A percentile compares a stretch with the other conserved stretches of the same genome.
These are phyloP conservation scores for Alternaria viburni DNA, from an alignment of 2,329 filamentous ascomycete genomes.

Conservation along the genomic window DNA sequence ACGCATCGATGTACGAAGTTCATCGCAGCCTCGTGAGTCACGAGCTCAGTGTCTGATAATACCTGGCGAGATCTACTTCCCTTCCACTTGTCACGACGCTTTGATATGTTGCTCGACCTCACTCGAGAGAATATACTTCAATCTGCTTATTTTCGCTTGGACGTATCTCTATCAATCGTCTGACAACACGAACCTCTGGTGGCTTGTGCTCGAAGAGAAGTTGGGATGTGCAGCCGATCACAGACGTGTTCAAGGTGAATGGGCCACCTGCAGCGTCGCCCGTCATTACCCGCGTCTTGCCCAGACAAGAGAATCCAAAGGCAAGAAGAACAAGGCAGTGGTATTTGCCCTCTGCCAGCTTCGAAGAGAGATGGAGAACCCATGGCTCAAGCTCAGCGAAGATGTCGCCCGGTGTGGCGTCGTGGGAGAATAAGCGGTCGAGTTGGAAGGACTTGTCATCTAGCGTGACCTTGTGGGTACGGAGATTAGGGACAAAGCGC, in stretches of 20 bases:
- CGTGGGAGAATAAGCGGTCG: too few species aligned
- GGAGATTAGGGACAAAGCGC: neutral
- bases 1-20: neutral
- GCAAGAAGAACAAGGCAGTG: neutral
- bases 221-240: neutral
- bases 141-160: accelerated
- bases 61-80: neutral
- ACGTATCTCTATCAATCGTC: neutral
- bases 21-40: neutral
- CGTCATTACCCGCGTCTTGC: neutral
- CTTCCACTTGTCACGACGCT: neutral
- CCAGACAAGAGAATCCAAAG: neutral
- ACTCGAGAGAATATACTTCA: neutral
- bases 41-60: neutral
- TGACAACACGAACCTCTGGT: neutral
- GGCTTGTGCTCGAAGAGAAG: neutral
- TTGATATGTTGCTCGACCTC: neutral
- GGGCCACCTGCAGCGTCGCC: neutral
- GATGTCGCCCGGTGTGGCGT: too few species aligned
- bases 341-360: neutral
- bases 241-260: neutral
- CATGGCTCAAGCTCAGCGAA: neutral
- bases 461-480: neutral
- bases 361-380: neutral
- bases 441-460: neutral